Evolutionary conservation across 1,284 basidiomycete genomes (phyloP).

Genomic region (Xerocomus cyaneibrunnescens): DNA sequence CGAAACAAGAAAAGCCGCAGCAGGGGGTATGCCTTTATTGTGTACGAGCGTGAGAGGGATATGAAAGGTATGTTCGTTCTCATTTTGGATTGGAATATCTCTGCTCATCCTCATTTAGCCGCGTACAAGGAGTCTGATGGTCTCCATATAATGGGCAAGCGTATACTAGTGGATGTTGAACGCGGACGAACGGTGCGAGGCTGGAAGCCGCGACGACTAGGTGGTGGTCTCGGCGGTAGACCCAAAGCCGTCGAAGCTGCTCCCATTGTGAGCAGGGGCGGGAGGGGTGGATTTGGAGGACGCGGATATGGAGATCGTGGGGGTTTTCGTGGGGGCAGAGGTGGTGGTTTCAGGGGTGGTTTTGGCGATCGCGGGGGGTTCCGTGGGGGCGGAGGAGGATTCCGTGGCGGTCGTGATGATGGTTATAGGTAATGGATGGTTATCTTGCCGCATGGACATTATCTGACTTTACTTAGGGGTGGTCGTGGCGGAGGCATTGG

Average conservation of each 20-base stretch:
- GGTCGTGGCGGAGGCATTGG: conserved; percentile 74
- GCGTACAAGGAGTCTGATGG: conserved; percentile 99
- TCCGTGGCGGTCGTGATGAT: conserved; percentile 43
- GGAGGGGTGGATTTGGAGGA: conserved; percentile 45
- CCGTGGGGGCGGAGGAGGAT: conserved; percentile 41
- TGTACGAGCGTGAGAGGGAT: conserved; percentile 97
- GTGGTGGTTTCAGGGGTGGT: conserved; percentile 41
- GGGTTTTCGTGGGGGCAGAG: conserved; percentile 42
- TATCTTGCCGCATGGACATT: conserved; percentile 19
- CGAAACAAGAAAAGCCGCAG: conserved; percentile 85
- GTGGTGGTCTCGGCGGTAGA: conserved; percentile 92
- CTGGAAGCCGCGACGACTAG: conserved; percentile 95
- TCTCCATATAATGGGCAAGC: conserved; percentile 91
- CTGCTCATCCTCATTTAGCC: conserved; percentile 49
- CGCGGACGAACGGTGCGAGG: conserved; percentile 96
- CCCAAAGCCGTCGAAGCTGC: conserved; percentile 79
- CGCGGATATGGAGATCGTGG: conserved; percentile 46
- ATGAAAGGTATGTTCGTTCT: conserved; percentile 81
- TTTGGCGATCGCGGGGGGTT: conserved; percentile 38
- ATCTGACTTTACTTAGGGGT: conserved; percentile 43
- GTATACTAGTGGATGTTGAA: conserved; percentile 97
- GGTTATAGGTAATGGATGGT: conserved; percentile 50
- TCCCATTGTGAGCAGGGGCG: conserved; percentile 33
- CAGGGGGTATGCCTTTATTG: conserved; percentile 94
- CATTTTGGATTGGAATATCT: conserved; percentile 11